A percentile compares a stretch with the other conserved stretches of the same genome.
Conservation (phyloP, 345 rosid species). For the Sonneratia caseolaris region DNA sequence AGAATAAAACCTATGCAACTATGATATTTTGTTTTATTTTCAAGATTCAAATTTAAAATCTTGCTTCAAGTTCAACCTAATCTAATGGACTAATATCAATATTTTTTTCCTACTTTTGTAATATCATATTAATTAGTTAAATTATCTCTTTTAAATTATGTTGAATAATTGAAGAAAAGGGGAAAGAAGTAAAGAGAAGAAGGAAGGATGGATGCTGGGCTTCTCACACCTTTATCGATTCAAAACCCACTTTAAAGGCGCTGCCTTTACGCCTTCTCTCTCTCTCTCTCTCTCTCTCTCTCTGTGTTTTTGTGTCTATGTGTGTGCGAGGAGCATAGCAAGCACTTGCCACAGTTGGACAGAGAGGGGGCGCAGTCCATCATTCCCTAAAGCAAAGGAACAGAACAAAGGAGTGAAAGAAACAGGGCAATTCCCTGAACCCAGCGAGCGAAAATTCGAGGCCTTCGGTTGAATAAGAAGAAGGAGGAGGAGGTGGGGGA, state of each 20-base stretch:
- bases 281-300: background rate
- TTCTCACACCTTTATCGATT: background rate
- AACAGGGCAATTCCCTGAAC: constrained; percentile 17
- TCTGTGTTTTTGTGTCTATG: too few species aligned
- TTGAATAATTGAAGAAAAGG: background rate
- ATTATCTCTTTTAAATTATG: background rate
- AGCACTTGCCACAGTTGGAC: constrained; percentile 7
- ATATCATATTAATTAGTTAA: background rate
- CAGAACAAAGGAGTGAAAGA: constrained; percentile 10
- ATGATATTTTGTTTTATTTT: too few species aligned
- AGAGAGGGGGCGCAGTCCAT: constrained; percentile 8
- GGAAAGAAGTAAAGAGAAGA: background rate
- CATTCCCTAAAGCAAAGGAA: constrained; percentile 24
- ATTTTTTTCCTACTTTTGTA: too few species aligned
- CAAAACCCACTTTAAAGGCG: constrained; percentile 1
- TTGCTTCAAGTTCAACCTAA: too few species aligned
- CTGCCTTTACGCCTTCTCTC: background rate
- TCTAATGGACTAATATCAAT: too few species aligned
- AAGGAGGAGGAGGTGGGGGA: constrained; percentile 16
- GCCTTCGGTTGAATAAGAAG: constrained; percentile 17
- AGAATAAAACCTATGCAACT: too few species aligned
- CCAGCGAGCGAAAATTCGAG: constrained; percentile 20
- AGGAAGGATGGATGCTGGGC: background rate
- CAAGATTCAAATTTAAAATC: too few species aligned
- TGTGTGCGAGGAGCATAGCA: background rate